phyloP scores from a whole-genome alignment of 768 basidiomycete genomes.

The Kwoniella shandongensis region DNA sequence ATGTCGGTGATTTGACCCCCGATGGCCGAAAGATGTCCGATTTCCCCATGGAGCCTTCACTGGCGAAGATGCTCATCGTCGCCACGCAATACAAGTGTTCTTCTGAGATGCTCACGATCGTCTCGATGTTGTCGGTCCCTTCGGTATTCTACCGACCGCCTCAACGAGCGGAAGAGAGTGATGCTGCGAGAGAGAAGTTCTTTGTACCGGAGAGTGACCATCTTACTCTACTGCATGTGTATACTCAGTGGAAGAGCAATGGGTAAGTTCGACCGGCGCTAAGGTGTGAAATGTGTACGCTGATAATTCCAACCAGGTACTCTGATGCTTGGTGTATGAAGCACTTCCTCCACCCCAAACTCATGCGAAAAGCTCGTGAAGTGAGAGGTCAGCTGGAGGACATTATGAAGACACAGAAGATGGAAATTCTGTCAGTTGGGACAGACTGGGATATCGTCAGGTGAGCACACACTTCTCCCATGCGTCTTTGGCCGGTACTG shows the following conservation, averaged over 20 bases:
- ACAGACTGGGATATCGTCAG: slow-evolving; percentile 91
- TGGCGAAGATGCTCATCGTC: slow-evolving; percentile 98
- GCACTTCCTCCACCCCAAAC: slow-evolving; percentile 95
- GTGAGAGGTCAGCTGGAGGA: slow-evolving; percentile 94
- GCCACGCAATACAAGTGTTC: slow-evolving; percentile 93
- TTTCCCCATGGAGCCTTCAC: slow-evolving; percentile 98
- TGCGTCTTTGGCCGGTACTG: neutral
- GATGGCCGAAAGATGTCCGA: slow-evolving; percentile 96
- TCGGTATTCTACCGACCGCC: slow-evolving; percentile 97
- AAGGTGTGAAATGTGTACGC: neutral
- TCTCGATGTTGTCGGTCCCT: slow-evolving; percentile 97
- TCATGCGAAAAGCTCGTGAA: slow-evolving; percentile 90
- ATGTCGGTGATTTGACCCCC: slow-evolving; percentile 91
- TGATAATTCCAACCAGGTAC: slow-evolving; percentile 59
- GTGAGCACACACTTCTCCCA: slow-evolving; percentile 52
- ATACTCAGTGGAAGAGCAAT: slow-evolving; percentile 96
- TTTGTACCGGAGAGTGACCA: slow-evolving; percentile 98
- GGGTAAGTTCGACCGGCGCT: slow-evolving; percentile 60
- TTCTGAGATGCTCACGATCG: slow-evolving; percentile 94
- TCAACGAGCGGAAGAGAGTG: slow-evolving; percentile 95
- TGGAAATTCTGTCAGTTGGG: slow-evolving; percentile 85
- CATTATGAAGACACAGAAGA: slow-evolving; percentile 99
- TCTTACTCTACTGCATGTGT: slow-evolving; percentile 90
- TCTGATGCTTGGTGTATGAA: slow-evolving; percentile 92
- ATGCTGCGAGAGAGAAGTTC: slow-evolving; percentile 96